A percentile compares a stretch with the other conserved stretches of the same genome.
Evolutionary conservation across 306 rosid genomes (phyloP).

Genomic region (Gillenia trifoliata): DNA sequence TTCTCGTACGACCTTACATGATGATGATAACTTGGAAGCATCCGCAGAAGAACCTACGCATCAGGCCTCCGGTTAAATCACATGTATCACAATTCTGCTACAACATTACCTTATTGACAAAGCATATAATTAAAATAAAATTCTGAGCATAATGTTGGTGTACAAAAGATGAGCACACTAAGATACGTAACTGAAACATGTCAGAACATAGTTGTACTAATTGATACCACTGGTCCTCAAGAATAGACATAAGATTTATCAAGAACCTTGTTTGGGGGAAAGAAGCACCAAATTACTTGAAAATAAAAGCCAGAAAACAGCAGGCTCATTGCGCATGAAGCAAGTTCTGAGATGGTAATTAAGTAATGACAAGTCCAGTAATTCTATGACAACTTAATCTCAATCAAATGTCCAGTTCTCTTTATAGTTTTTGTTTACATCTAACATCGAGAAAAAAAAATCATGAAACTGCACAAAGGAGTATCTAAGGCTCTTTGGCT

Average conservation of each 20-base stretch:
- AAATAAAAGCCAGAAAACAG: neutral
- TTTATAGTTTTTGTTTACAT: neutral
- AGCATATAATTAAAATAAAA: neutral
- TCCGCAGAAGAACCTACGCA: constrained; percentile 81
- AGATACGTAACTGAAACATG: neutral
- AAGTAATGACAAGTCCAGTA: neutral
- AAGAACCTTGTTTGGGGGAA: neutral
- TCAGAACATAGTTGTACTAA: neutral
- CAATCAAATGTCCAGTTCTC: neutral
- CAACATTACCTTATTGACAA: neutral
- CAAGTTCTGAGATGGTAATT: neutral
- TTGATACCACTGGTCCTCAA: neutral
- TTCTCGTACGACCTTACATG: constrained; percentile 89
- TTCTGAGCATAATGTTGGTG: neutral
- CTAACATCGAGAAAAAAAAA: neutral
- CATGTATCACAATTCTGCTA: neutral
- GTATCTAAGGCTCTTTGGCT: neutral
- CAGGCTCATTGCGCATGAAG: neutral
- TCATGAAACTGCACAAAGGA: neutral
- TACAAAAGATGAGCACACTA: neutral
- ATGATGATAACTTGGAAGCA: constrained; percentile 97
- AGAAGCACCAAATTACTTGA: neutral
- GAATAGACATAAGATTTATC: neutral
- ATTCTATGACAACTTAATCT: neutral
- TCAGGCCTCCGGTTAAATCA: constrained; percentile 28